These are phyloP conservation scores for Claviceps purpurea DNA, from an alignment of 2,329 filamentous ascomycete species.

Conservation along the genomic window DNA sequence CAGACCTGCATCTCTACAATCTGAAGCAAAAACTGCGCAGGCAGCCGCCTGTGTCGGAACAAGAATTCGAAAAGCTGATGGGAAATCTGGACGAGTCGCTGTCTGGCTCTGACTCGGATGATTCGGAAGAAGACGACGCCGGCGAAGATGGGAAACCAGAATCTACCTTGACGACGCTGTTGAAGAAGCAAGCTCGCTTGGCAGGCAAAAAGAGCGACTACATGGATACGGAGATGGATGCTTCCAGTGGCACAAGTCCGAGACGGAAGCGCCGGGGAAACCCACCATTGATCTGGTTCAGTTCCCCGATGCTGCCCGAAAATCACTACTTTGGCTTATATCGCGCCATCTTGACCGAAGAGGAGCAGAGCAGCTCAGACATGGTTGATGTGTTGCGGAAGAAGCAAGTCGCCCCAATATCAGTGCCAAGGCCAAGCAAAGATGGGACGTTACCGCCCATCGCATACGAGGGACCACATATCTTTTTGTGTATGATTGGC, in stretches of 20 bases:
- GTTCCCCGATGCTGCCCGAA: constrained; percentile 57
- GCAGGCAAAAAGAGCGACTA: constrained; percentile 35
- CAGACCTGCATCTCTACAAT: constrained; percentile 89
- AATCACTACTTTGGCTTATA: constrained; percentile 81
- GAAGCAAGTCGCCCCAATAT: constrained; percentile 61
- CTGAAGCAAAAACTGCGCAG: constrained; percentile 81
- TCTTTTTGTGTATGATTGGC: constrained; percentile 97
- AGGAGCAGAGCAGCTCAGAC: constrained; percentile 49
- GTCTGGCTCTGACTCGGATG: constrained; percentile 70
- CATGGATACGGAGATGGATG: constrained; percentile 40
- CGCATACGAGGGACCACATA: constrained; percentile 60
- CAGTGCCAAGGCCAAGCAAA: constrained; percentile 38
- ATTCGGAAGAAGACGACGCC: constrained; percentile 48
- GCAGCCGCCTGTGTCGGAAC: constrained; percentile 56
- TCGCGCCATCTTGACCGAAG: constrained; percentile 59
- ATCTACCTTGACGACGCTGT: constrained; percentile 57
- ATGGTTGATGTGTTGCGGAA: constrained; percentile 56
- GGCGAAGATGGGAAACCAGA: constrained; percentile 44
- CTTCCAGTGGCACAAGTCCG: constrained; percentile 24
- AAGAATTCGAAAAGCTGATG: constrained; percentile 75
- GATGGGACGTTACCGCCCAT: constrained; percentile 42
- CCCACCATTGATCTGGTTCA: constrained; percentile 74
- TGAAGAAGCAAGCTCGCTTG: constrained; percentile 73
- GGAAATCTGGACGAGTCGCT: constrained; percentile 81
- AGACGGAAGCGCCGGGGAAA: constrained; percentile 45